phyloP scores from a whole-genome alignment of 805 yeast genomes.

The Wickerhamiella azyma region DNA sequence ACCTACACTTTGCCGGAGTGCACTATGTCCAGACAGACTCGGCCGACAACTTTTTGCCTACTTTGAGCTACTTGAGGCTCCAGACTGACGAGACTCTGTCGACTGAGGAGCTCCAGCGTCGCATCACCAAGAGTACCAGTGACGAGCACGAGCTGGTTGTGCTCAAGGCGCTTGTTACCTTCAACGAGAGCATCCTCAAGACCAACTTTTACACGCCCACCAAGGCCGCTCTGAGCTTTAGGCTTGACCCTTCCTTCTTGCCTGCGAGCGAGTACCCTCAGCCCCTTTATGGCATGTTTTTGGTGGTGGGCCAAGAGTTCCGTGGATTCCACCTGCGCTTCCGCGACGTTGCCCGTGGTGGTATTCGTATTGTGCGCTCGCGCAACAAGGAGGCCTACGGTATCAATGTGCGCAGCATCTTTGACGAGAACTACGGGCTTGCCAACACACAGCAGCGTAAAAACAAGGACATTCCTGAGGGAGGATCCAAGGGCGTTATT shows the following conservation, averaged over 20 bases:
- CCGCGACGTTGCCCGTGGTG: conserved; percentile 96
- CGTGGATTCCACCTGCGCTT: conserved; percentile 96
- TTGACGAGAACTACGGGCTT: conserved; percentile 91
- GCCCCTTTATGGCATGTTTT: conserved; percentile 86
- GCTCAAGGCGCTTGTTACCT: conserved; percentile 64
- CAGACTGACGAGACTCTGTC: conserved; percentile 59
- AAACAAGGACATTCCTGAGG: conserved; percentile 97
- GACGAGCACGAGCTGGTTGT: conserved; percentile 71
- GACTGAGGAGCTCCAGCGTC: conserved; percentile 59
- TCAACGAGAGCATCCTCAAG: conserved; percentile 78
- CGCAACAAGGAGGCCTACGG: conserved; percentile 75
- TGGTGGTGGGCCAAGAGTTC: conserved; percentile 90
- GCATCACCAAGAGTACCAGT: conserved; percentile 54
- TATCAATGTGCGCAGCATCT: conserved; percentile 71
- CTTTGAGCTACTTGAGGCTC: conserved; percentile 77
- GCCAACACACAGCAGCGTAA: conserved; percentile 94
- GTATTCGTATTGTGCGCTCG: conserved; percentile 87
- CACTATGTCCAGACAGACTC: conserved; percentile 57
- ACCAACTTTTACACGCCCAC: conserved; percentile 90
- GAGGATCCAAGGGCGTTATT: conserved; percentile 96
- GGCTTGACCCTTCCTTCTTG: conserved; percentile 75
- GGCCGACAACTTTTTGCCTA: conserved; percentile 30
- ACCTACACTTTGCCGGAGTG: conserved; percentile 79
- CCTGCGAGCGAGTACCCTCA: conserved; percentile 83
- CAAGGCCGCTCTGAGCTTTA: conserved; percentile 87